Evolutionary conservation across 495 filamentous ascomycete genomes (phyloP), one percentile per base, ranked within the genome.

Genomic region (Tetracladium setigerum): DNA sequence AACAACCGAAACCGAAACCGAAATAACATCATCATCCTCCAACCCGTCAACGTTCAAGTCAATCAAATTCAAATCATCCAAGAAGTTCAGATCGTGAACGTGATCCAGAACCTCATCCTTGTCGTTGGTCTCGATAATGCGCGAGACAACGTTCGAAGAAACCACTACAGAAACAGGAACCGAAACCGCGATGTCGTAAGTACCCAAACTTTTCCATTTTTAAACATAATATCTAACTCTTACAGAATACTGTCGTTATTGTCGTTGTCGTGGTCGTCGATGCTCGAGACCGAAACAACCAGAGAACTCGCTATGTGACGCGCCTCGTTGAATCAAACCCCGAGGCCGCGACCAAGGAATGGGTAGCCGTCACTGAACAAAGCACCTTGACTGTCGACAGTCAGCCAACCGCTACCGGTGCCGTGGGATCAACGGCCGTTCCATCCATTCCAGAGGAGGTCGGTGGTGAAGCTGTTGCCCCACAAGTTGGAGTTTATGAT

Each of bases 91-190:
- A 17, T 56, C 22, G 32, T 39, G 8, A 36, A 55, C 24, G 15
- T 54, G 4, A 49, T 59, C 27, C 31, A 46, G 16, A 12, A 55
- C 27, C 19, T 49, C 32, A 13, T 53, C 4, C 18, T 46, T 9
- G 30, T 34, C 10, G 1, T 27, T 33, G 41, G 52, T 19, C 31
- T 56, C 5, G 36, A 40, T 17, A 15, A 17, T n/a, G 49, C 47
- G 9, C 33, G 52, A 9, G 52, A 59, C 42, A 59, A 59, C 38
- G 53, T 59, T 35, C 56, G 56, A 22, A 53, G 32, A 30, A 59
- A 59, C 17, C 54, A 55, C 18, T 53, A 49, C 43, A 50, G 41
- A 14, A 50, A 52, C 19, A 45, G 38, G 11, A 56, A 59, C 46
- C 53, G 44, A 46, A 49, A 56, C 35, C 56, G 38, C 50, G 55